A percentile compares a stretch with the other conserved stretches of the same genome.
phyloP scores from a whole-genome alignment of 2,329 filamentous ascomycete genomes.

The Arthrobotrys pseudoclavata region DNA sequence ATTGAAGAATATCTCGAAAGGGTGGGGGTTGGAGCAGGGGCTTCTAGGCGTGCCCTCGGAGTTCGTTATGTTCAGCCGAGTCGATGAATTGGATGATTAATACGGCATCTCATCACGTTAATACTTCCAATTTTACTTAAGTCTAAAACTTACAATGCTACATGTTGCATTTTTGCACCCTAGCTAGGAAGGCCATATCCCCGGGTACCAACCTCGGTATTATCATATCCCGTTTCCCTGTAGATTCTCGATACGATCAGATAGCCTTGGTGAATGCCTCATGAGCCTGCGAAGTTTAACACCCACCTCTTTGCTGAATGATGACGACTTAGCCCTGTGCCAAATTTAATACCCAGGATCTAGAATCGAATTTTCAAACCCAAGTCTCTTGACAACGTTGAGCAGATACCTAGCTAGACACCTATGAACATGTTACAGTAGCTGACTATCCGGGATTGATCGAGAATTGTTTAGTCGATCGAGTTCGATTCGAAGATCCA shows the following conservation, averaged over 20 bases:
- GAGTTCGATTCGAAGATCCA: slow-evolving; percentile 4
- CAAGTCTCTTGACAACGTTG: neutral
- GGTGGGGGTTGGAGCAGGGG: neutral
- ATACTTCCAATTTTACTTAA: neutral
- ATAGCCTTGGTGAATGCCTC: neutral
- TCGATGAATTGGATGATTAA: slow-evolving; percentile 3
- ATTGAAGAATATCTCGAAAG: slow-evolving; percentile 33
- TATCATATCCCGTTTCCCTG: neutral
- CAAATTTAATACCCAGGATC: neutral
- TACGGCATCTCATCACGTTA: neutral
- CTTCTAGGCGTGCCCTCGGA: slow-evolving; percentile 5
- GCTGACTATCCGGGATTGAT: slow-evolving; percentile 3
- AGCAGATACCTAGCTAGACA: neutral
- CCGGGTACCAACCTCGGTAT: neutral
- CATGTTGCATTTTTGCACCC: neutral
- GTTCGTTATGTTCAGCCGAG: neutral
- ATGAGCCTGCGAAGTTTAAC: neutral
- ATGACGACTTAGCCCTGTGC: neutral
- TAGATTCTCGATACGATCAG: neutral
- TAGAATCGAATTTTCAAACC: slow-evolving; percentile 1
- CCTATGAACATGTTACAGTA: neutral
- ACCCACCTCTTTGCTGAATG: neutral
- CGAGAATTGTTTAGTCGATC: neutral
- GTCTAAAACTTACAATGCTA: neutral
- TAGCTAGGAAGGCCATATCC: neutral